phyloP scores from a whole-genome alignment of 176 grass and related monocot genomes.

The bread wheat (Triticum aestivum) region DNA sequence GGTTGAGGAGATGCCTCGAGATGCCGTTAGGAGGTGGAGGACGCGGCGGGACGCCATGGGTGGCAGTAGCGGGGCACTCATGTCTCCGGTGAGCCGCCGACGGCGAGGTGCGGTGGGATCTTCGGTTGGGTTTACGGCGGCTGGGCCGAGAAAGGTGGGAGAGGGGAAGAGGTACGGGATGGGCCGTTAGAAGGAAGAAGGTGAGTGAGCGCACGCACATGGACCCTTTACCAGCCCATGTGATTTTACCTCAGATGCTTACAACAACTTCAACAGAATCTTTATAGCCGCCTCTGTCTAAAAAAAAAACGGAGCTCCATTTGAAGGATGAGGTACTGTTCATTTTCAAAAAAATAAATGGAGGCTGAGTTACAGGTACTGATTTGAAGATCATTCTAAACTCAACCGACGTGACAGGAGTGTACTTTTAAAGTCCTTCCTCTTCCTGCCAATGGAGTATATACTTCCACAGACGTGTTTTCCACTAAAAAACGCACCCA shows the following conservation, averaged over 20 bases:
- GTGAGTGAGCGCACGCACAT: neutral
- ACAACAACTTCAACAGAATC: too few relatives aligned
- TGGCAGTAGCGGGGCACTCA: neutral
- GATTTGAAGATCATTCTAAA: too few relatives aligned
- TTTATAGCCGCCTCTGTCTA: too few relatives aligned
- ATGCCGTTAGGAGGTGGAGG: conserved; percentile 36
- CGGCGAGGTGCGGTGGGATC: neutral
- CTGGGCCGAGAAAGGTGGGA: neutral
- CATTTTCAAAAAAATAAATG: too few relatives aligned
- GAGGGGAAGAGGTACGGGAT: neutral
- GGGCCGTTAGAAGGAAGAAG: neutral
- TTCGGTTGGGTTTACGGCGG: neutral
- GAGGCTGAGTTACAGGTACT: too few relatives aligned
- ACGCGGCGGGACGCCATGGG: conserved; percentile 38
- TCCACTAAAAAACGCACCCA: too few relatives aligned
- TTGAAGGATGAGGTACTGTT: too few relatives aligned
- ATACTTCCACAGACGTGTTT: too few relatives aligned
- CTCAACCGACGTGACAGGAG: too few relatives aligned
- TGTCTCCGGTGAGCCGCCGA: conserved; percentile 8
- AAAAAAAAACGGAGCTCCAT: too few relatives aligned
- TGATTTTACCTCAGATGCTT: neutral
- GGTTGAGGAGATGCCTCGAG: conserved; percentile 69
- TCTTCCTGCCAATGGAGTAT: too few relatives aligned
- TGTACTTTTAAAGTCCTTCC: too few relatives aligned
- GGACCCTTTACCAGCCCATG: neutral